These are phyloP conservation scores for Tulasnella sp. DNA, from an alignment of 768 basidiomycete genomes.

Conservation along the genomic window DNA sequence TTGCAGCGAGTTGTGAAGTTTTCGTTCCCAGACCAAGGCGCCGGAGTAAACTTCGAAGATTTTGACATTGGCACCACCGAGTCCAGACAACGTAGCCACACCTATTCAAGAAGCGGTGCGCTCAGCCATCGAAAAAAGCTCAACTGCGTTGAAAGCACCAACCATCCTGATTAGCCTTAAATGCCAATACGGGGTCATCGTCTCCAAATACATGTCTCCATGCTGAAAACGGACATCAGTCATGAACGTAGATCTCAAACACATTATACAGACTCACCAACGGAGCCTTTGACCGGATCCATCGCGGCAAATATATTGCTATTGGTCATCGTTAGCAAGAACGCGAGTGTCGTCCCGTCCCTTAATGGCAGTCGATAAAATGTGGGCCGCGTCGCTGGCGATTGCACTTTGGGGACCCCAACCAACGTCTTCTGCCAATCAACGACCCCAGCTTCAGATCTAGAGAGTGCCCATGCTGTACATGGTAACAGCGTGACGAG, in stretches of 20 bases:
- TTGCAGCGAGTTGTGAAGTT: slow-evolving; percentile 39
- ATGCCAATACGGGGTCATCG: slow-evolving; percentile 56
- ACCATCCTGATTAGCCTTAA: slow-evolving; percentile 51
- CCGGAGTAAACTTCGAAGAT: slow-evolving; percentile 57
- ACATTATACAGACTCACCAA: slow-evolving; percentile 42
- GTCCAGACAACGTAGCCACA: slow-evolving; percentile 61
- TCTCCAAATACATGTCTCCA: slow-evolving; percentile 76
- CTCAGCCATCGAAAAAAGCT: slow-evolving; percentile 5
- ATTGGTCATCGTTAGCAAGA: slow-evolving; percentile 49
- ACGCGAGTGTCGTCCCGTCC: slow-evolving; percentile 23
- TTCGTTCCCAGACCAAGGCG: slow-evolving; percentile 51
- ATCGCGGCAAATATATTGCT: slow-evolving; percentile 74
- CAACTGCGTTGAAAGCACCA: slow-evolving; percentile 21
- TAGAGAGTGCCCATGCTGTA: neutral
- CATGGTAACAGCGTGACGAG: neutral
- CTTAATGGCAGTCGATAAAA: slow-evolving; percentile 37
- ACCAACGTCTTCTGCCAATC: slow-evolving; percentile 80
- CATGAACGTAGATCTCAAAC: no score
- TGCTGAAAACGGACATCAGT: slow-evolving; percentile 31
- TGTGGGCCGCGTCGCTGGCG: slow-evolving; percentile 44
- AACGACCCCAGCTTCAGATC: neutral
- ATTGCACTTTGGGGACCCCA: slow-evolving; percentile 55
- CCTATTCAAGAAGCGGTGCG: neutral
- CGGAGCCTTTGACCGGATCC: slow-evolving; percentile 51
- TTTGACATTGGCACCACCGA: slow-evolving; percentile 57